Conservation (phyloP, 495 filamentous ascomycete genomes). For the Xylaria venustula region DNA sequence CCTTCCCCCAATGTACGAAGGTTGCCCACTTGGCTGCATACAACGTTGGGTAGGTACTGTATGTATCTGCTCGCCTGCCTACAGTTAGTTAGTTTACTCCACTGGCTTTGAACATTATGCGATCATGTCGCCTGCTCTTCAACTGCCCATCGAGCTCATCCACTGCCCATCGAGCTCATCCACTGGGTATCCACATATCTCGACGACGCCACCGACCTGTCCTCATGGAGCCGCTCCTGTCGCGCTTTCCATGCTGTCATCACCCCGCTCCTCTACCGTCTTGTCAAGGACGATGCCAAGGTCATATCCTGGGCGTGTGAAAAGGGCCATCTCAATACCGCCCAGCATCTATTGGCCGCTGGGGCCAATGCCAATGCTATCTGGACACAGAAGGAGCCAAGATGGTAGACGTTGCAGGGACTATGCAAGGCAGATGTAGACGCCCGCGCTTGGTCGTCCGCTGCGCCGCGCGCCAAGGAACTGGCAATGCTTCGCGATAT, state of each 20-base stretch:
- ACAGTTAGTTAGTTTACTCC: too few species aligned
- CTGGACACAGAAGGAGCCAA: neutral
- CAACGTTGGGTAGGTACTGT: too few species aligned
- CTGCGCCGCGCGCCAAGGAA: too few species aligned
- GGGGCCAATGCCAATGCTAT: conserved; percentile 13
- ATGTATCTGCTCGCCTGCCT: too few species aligned
- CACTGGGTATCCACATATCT: neutral
- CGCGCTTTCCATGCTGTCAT: conserved; percentile 1
- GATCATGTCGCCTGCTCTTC: too few species aligned
- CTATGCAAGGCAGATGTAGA: too few species aligned
- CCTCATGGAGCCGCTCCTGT: conserved; percentile 16
- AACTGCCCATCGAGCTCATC: too few species aligned
- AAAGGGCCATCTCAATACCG: conserved; percentile 6
- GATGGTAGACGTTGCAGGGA: neutral
- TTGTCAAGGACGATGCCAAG: neutral
- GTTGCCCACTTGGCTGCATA: too few species aligned
- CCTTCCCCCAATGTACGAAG: too few species aligned
- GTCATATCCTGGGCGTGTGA: conserved; percentile 16
- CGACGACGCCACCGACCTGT: conserved; percentile 2
- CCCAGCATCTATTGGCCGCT: conserved; percentile 11
- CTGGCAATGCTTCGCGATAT: too few species aligned
- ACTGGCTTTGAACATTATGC: too few species aligned
- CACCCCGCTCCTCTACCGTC: conserved; percentile 8
- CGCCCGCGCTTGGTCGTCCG: too few species aligned
- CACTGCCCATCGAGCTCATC: conserved; percentile 14